phyloP scores from a whole-genome alignment of 257 asterid genomes.

The Lithospermum erythrorhizon region DNA sequence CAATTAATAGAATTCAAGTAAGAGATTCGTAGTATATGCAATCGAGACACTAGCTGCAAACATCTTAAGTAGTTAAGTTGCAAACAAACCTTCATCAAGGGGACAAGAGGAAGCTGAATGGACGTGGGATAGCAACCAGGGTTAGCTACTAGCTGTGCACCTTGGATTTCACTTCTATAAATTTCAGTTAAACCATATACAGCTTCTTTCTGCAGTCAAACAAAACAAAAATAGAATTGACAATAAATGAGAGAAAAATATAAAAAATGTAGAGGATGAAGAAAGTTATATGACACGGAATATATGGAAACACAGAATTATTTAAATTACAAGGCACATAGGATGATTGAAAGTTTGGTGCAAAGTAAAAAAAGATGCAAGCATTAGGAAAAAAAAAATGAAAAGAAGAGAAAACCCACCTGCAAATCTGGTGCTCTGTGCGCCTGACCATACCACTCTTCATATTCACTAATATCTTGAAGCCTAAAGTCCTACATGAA shows the following conservation, averaged over 20 bases:
- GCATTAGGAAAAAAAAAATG: neutral
- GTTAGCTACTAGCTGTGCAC: conserved; percentile 82
- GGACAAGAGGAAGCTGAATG: conserved; percentile 81
- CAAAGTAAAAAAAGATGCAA: neutral
- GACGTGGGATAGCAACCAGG: conserved; percentile 98
- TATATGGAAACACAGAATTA: neutral
- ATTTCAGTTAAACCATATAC: conserved; percentile 89
- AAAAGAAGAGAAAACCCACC: conserved; percentile 29
- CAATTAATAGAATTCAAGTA: too few relatives aligned
- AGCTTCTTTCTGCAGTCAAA: conserved; percentile 65
- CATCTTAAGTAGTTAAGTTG: conserved; percentile 2
- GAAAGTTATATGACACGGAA: neutral
- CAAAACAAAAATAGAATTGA: neutral
- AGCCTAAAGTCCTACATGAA: conserved; percentile 72
- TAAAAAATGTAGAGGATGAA: neutral
- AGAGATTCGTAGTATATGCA: neutral
- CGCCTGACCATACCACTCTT: conserved; percentile 96
- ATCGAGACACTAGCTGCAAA: neutral
- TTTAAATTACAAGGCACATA: neutral
- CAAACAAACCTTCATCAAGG: conserved; percentile 61
- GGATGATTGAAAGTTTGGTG: neutral
- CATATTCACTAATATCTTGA: conserved; percentile 59
- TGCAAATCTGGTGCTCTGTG: conserved; percentile 73
- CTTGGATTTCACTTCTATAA: conserved; percentile 49
- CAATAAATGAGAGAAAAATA: neutral